Evolutionary conservation across 208 protist species (phyloP).

Genomic region (Wallacemonas sp.): DNA sequence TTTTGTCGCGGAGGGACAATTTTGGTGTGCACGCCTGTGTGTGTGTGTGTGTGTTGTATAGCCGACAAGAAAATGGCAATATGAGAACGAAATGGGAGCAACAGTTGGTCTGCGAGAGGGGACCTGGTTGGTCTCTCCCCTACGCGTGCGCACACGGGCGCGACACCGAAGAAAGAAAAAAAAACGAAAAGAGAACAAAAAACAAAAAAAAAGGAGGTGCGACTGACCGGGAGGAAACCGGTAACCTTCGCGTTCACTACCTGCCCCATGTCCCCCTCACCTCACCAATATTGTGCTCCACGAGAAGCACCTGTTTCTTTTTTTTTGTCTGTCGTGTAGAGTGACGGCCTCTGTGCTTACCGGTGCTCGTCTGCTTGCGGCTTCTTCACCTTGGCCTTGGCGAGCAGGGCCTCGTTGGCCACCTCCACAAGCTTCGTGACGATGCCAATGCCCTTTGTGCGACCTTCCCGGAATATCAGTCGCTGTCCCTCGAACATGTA

Average conservation of each 20-base stretch:
- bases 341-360: not conserved
- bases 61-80: too few species aligned
- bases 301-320: not conserved
- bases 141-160: too few species aligned
- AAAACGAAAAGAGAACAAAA: not conserved
- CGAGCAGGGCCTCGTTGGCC: conserved; percentile 42
- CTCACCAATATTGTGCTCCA: not conserved
- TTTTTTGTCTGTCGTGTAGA: not conserved
- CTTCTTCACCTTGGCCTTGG: conserved; percentile 44
- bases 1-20: too few species aligned
- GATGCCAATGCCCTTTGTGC: conserved; percentile 92
- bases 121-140: too few species aligned
- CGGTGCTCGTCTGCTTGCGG: conserved; percentile 15
- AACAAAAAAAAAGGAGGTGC: conserved; percentile 8
- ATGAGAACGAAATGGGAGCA: too few species aligned
- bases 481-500: conserved; percentile 89
- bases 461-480: conserved; percentile 94
- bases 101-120: too few species aligned
- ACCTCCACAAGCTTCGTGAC: conserved; percentile 71
- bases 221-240: not conserved
- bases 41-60: too few species aligned
- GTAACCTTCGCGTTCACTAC: not conserved
- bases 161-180: conserved; percentile 1
- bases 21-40: too few species aligned
- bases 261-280: not conserved